Conservation (phyloP, 2,329 filamentous ascomycete genomes). For the Graphilbum fragrans region DNA sequence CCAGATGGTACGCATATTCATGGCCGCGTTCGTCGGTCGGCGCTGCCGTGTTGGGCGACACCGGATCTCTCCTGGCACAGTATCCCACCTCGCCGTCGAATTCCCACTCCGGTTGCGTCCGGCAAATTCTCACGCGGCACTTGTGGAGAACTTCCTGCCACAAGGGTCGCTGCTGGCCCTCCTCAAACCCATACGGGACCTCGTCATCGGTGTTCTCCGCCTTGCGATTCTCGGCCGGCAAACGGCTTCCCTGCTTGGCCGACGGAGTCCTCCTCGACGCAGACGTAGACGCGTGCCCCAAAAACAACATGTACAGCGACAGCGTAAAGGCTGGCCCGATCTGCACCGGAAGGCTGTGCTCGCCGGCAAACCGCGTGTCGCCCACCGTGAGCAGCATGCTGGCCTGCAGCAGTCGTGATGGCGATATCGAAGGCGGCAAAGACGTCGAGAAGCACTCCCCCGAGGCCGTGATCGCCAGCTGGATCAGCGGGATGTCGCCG, state of each 20-base stretch:
- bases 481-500: conserved; percentile 81
- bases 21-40: conserved; percentile 9
- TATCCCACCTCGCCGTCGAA: conserved; percentile 27
- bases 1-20: conserved; percentile 66
- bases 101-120: conserved; percentile 46
- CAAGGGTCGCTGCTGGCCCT: conserved; percentile 52
- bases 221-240: no score
- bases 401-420: conserved; percentile 80
- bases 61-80: conserved; percentile 5
- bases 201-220: conserved; percentile 23
- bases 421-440: conserved; percentile 72
- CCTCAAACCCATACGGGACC: conserved; percentile 31
- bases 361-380: conserved; percentile 67
- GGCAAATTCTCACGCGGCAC: conserved; percentile 66
- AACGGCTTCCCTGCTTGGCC: neutral
- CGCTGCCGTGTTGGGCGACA: neutral
- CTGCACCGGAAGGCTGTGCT: conserved; percentile 54
- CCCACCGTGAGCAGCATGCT: conserved; percentile 83
- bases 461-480: conserved; percentile 86
- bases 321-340: conserved; percentile 79
- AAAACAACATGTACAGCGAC: conserved; percentile 91
- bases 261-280: neutral
- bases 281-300: conserved; percentile 44
- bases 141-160: conserved; percentile 99
- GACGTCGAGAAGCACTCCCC: conserved; percentile 76